phyloP scores from a whole-genome alignment of 805 yeast genomes.

The Wickerhamiella nectarea region DNA sequence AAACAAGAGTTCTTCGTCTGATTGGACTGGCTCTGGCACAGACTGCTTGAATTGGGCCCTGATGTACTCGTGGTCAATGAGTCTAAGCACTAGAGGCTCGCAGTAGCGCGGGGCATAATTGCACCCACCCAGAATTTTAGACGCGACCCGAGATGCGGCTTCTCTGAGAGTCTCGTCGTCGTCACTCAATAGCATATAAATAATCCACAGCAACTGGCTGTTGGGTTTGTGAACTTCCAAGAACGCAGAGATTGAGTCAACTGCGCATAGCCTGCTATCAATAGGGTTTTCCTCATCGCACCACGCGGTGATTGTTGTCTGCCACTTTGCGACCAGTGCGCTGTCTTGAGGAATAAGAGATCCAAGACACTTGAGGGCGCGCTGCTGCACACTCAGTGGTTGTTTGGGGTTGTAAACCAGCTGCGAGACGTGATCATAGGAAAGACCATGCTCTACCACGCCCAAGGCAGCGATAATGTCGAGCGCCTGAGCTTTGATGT shows the following conservation, averaged over 20 bases:
- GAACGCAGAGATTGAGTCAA: conserved; percentile 32
- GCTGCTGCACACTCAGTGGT: conserved; percentile 13
- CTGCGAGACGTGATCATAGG: background rate
- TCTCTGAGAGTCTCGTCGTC: conserved; percentile 53
- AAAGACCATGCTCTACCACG: background rate
- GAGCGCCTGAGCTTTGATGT: background rate
- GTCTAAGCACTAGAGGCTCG: conserved; percentile 9
- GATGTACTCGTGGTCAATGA: conserved; percentile 8
- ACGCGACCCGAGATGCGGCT: conserved; percentile 32
- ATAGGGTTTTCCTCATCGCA: conserved; percentile 34
- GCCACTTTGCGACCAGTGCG: conserved; percentile 22
- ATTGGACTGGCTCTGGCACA: conserved; percentile 10
- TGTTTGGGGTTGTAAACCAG: conserved; percentile 3
- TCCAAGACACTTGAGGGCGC: conserved; percentile 13
- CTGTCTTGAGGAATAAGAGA: conserved; percentile 1
- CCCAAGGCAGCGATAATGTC: conserved; percentile 3
- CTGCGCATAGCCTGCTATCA: conserved; percentile 34
- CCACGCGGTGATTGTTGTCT: conserved; percentile 18
- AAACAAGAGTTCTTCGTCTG: conserved; percentile 35
- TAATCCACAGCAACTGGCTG: conserved; percentile 9
- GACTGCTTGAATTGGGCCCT: background rate
- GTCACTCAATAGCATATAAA: conserved; percentile 31
- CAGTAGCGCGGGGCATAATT: conserved; percentile 12
- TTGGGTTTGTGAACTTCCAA: conserved; percentile 11
- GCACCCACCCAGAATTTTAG: conserved; percentile 21